phyloP scores from a whole-genome alignment of 345 rosid species.

The Acer campestre region DNA sequence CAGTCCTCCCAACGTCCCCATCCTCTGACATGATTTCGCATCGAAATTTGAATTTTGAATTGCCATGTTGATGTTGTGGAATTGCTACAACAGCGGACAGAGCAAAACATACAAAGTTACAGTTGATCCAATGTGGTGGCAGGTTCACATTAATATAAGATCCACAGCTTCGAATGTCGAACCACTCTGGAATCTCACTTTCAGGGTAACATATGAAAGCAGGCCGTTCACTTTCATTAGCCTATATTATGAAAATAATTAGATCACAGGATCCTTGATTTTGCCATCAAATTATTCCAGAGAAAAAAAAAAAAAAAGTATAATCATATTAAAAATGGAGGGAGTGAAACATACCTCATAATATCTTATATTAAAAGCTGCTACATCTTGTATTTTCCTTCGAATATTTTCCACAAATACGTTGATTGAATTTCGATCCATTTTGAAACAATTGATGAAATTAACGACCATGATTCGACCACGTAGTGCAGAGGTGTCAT shows the following conservation, averaged over 20 bases:
- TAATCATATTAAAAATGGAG: too few relatives aligned
- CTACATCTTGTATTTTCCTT: too few relatives aligned
- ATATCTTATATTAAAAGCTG: too few relatives aligned
- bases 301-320: too few relatives aligned
- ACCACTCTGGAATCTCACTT: neutral
- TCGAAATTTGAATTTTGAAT: neutral
- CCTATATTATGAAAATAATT: neutral
- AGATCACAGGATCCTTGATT: neutral
- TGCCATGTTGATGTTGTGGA: too few relatives aligned
- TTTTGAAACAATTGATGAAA: too few relatives aligned
- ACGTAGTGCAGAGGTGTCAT: too few relatives aligned
- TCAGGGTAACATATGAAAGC: neutral
- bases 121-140: neutral
- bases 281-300: neutral
- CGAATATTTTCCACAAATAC: too few relatives aligned
- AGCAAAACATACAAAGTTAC: neutral
- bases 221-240: neutral
- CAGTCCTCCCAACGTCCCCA: neutral
- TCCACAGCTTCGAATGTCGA: neutral
- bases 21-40: neutral
- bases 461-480: too few relatives aligned
- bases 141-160: neutral
- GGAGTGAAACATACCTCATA: too few relatives aligned
- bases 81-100: neutral
- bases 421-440: too few relatives aligned